Base-by-base conservation (phyloP, 805 yeast genomes). In the Jamesozyma piceae region DNA sequence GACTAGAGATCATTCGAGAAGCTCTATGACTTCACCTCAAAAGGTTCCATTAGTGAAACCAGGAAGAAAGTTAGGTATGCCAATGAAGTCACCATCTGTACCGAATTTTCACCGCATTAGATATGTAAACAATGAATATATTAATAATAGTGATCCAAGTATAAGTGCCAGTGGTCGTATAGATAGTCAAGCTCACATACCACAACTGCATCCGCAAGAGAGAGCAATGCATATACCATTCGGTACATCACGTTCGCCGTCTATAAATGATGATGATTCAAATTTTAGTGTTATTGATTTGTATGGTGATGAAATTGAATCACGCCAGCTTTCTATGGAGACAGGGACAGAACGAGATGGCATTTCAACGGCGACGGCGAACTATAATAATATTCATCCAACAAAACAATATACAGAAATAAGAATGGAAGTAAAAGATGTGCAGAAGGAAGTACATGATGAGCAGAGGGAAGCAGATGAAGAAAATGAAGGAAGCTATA, bases 261-360 rank as follows among this genome's bases (percentile, higher is more conserved):
- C 39, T 8, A 28, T 27, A 11, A 34, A 18, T 22, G 41, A 39
- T 10, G 55, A 55, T 6, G 59, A 55, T 33, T 60, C 60, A 4
- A 57, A 54, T 21, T 42, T 64, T 37, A 66, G 71, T 39, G 62
- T 66, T 11, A 63, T 66, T 34, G 67, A 65, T 37, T 47, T 66
- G 50, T 66, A 66, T 46, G 60, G 61, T 0, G 67, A 64, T 40
- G 57, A 53, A 26, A 49, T 42, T 15, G 54, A 47, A 13, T 42
- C 34, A 24, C 28, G 11, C 6, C 28, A 24, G 28, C 10, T 11
- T 11, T 24, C 28, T 24, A 11, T 8, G 6, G 28, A 24, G 6
- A 8, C 28, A 24, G 28, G 11, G 6, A 11, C 6, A 24, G 28
- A 24, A 8, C 10, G 11, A 11, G 28, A 8, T 24, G 28, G 28